Conservation (phyloP, 805 yeast species). For the Saccharomycopsis malanga region DNA sequence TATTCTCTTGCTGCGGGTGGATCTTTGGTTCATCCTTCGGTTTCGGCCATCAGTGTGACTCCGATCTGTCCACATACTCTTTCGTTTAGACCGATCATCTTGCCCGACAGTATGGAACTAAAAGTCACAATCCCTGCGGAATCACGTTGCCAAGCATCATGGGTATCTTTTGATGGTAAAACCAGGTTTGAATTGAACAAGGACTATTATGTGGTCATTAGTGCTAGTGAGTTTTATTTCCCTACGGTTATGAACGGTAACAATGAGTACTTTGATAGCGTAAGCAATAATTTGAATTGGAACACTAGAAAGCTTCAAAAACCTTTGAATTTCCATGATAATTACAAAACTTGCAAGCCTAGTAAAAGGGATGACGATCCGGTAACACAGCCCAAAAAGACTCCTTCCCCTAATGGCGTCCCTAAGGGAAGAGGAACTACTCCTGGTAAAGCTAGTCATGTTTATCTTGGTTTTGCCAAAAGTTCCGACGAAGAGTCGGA, state of each 20-base stretch:
- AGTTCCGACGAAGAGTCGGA: not conserved
- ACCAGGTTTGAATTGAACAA: conserved; percentile 69
- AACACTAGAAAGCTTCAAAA: conserved; percentile 85
- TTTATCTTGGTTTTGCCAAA: no score
- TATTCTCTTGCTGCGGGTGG: conserved; percentile 95
- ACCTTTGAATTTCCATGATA: conserved; percentile 31
- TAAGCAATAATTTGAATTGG: conserved; percentile 87
- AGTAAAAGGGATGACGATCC: conserved; percentile 2
- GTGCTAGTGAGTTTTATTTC: conserved; percentile 86
- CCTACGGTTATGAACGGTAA: conserved; percentile 79
- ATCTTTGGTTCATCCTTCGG: conserved; percentile 88
- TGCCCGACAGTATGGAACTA: conserved; percentile 88
- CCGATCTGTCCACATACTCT: conserved; percentile 96
- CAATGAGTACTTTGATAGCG: conserved; percentile 76
- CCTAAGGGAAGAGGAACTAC: no score
- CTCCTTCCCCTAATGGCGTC: not conserved
- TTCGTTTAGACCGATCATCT: conserved; percentile 82
- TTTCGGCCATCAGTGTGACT: conserved; percentile 84
- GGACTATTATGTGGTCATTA: conserved; percentile 81
- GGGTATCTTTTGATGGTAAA: conserved; percentile 96
- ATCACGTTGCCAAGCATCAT: conserved; percentile 77
- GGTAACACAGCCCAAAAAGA: not conserved
- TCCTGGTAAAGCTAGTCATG: not conserved
- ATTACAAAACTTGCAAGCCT: conserved; percentile 6
- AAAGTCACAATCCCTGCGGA: conserved; percentile 75